phyloP scores from a whole-genome alignment of 2,329 filamentous ascomycete species.

The Fusarium beomiforme region DNA sequence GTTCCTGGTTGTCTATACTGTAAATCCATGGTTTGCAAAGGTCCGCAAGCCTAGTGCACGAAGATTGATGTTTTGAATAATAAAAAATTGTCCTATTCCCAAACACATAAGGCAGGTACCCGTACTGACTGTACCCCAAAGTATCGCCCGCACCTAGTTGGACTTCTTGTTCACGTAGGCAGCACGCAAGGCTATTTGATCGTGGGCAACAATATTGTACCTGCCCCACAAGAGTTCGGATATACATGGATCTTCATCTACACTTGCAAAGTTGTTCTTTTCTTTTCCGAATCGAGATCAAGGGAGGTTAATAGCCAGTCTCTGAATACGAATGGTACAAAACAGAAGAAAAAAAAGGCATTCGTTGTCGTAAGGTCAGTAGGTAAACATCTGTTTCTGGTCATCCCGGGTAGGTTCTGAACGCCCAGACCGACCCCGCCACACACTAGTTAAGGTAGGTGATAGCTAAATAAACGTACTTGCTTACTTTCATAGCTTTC shows the following conservation, averaged over 20 bases:
- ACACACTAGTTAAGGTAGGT: constrained; percentile 25
- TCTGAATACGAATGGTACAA: background rate
- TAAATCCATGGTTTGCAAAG: too few species aligned
- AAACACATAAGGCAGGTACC: background rate
- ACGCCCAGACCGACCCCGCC: constrained; percentile 36
- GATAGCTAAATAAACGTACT: constrained; percentile 4
- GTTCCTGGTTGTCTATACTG: background rate
- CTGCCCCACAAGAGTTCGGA: background rate
- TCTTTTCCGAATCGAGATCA: constrained; percentile 1
- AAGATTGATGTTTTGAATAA: background rate
- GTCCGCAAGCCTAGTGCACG: background rate
- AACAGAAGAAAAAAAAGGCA: background rate
- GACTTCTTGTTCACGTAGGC: background rate
- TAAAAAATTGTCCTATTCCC: background rate
- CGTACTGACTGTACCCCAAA: background rate
- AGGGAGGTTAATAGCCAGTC: too few species aligned
- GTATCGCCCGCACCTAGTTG: background rate
- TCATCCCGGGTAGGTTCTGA: constrained; percentile 8
- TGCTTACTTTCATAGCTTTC: background rate
- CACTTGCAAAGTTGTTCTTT: background rate
- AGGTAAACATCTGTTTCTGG: constrained; percentile 21
- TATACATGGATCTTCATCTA: background rate
- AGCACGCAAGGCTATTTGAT: background rate
- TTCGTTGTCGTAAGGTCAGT: constrained; percentile 18
- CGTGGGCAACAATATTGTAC: constrained; percentile 3